Evolutionary conservation across 1,139 yeast species (phyloP), one percentile per base, ranked within the genome.

Genomic region (Saccharomycopsis hybrid): DNA sequence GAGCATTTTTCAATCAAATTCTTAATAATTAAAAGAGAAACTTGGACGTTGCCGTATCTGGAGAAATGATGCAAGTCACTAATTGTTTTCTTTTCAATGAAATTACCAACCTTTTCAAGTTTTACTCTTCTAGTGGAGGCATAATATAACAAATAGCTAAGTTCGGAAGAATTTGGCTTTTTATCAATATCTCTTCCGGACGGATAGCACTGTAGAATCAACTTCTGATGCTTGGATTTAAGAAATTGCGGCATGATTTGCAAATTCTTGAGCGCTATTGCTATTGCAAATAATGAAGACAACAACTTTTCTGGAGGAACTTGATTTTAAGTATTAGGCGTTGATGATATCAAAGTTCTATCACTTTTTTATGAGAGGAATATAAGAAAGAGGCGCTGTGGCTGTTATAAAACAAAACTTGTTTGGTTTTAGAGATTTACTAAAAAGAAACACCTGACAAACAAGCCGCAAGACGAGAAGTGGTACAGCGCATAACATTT

Each of bases 91-190:
- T 74, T 78, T 47, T 76, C 76, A 52, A 92, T 66, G 61, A 83
- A 88, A 7, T 70, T 68, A 28, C 90, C 84, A 18, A 92, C 96
- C 61, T 90, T 90, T 59, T 86, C 92, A 56, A 92, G 72, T 63
- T 92, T 92, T 41, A 88, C 82, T 54, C 96, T 73, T 58, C 97
- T 74, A 5, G 96, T 85, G 41, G 95, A 82, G n/a, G 95, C 96
- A 65, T 90, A 90, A 70, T 86, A 92, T 41, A 90, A 69, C 58
- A 92, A 73, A 64, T 89, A 89, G 54, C 95, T 85, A 48, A 94
- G 73, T 65, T 92, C 97, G 13, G 95, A 87, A 1, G 95, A 80
- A 64, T 90, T 90, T 8, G 98, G 96, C 59, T 85, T 83, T 68
- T 89, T 89, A 59, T 89, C 96, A 5, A 77, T 75, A 5, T 82